Evolutionary conservation across 306 rosid genomes (phyloP).

Genomic region (Abrus pulchellus): DNA sequence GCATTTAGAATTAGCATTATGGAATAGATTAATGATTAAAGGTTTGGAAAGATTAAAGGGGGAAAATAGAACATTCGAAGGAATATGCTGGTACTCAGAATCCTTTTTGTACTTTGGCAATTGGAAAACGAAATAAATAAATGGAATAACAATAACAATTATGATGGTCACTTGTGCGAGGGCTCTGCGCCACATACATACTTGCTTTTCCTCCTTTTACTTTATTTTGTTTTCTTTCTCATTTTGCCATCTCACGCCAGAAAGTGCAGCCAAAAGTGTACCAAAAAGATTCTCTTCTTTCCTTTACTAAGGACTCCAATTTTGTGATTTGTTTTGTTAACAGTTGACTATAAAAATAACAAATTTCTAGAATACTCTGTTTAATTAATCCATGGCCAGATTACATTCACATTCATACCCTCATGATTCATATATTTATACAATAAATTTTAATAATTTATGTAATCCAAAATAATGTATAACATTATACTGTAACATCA

Average conservation of each 20-base stretch:
- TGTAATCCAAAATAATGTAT: too few species aligned
- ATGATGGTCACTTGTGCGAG: slow-evolving; percentile 48
- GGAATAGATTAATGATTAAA: slow-evolving; percentile 27
- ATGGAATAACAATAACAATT: neutral
- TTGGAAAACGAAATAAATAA: slow-evolving; percentile 24
- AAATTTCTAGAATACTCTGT: neutral
- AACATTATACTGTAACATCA: too few species aligned
- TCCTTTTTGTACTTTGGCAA: slow-evolving; percentile 40
- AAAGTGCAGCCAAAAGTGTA: slow-evolving; percentile 48
- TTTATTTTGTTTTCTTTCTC: neutral
- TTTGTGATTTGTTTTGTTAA: neutral
- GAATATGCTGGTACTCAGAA: slow-evolving; percentile 64
- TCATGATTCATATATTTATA: too few species aligned
- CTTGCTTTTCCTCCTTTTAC: neutral
- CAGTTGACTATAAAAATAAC: neutral
- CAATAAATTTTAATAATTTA: too few species aligned
- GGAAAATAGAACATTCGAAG: slow-evolving; percentile 67
- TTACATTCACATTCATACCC: too few species aligned
- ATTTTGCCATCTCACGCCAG: slow-evolving; percentile 42
- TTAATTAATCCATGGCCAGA: too few species aligned
- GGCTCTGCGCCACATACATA: slow-evolving; percentile 78
- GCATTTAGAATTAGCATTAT: neutral
- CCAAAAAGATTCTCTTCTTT: slow-evolving; percentile 36
- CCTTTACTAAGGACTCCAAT: neutral
- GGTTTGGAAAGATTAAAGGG: neutral